phyloP scores from a whole-genome alignment of 139 green algal species.

The Picochlorum sp. region DNA sequence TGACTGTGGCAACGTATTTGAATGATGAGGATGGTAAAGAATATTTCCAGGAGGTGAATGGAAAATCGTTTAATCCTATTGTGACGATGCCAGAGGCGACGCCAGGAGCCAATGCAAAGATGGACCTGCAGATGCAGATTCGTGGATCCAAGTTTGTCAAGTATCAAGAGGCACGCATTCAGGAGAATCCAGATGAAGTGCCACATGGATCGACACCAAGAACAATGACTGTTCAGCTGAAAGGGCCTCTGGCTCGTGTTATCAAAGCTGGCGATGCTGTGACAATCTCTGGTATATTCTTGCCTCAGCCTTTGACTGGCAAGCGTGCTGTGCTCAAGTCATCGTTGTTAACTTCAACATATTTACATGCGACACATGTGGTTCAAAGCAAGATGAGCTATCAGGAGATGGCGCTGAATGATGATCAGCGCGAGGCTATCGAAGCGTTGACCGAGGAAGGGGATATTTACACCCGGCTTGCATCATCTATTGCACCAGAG shows the following conservation, averaged over 20 bases:
- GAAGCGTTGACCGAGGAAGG: conserved; percentile 40
- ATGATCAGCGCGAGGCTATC: conserved; percentile 36
- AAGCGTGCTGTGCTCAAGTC: conserved; percentile 33
- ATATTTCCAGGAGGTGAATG: conserved; percentile 87
- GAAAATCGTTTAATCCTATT: conserved; percentile 71
- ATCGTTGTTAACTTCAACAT: conserved; percentile 80
- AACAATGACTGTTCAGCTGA: conserved; percentile 78
- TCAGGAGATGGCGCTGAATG: conserved; percentile 33
- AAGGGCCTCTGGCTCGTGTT: conserved; percentile 73
- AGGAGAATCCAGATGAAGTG: conserved; percentile 61
- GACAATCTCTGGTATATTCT: conserved; percentile 79
- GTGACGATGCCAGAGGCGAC: conserved; percentile 14
- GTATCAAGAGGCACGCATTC: conserved; percentile 83
- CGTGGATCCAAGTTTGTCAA: conserved; percentile 87
- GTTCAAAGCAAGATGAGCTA: conserved; percentile 75
- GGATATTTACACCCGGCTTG: conserved; percentile 73
- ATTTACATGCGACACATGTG: conserved; percentile 76
- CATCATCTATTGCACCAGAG: conserved; percentile 77
- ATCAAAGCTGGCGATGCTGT: conserved; percentile 82
- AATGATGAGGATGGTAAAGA: conserved; percentile 81
- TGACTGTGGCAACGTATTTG: conserved; percentile 89
- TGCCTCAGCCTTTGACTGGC: conserved; percentile 81
- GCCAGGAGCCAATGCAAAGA: not conserved
- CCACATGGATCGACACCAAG: conserved; percentile 87
- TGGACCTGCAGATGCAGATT: conserved; percentile 48